Base-by-base conservation (phyloP, 208 protist species). In the Wallacemonas sp. region DNA sequence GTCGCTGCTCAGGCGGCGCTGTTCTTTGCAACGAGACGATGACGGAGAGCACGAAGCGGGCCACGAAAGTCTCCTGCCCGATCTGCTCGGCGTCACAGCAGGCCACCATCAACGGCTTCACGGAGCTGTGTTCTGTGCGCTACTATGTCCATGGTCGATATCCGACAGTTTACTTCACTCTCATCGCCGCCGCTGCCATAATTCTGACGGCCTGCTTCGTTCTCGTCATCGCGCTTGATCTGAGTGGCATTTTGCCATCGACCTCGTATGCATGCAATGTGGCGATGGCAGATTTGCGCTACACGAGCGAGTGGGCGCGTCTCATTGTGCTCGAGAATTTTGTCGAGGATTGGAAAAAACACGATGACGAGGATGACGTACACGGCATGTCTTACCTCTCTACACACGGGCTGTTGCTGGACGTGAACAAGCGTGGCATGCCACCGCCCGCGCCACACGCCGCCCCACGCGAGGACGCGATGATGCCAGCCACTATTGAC, bases 231-330 rank as follows among this genome's bases (percentile, higher is more conserved):
- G 30, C 24, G 17, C 9, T 58, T 2, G 51, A 58, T 8, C 17
- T 42, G n/a, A 4, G 34, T 31, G n/a, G 30, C 30, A 33, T 58
- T 19, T 42, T 58, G 28, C 51, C 51, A 4, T 58, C 19, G 14
- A 19, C 26, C 17, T 58, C 51, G 51, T 58, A 58, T 31, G 28
- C 24, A 19, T 58, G 51, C 30, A 58, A 58, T 31, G 3, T 34
- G 2, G 12, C 19, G 17, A 58, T 58, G 51, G 30, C 30, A 31
- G 30, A 38, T 11, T 4, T 58, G 12, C 51, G 51, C 28, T 21
- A 31, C 24, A 41, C 51, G 5, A 5, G 30, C 17, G 51, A 58
- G n/a, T 58, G 51, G 51, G 51, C 51, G 11, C 51, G 31, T 19
- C 9, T 15, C 51, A 27, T 58, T 19, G 30, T 31, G 4, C 15